Evolutionary conservation across 208 protist genomes (phyloP).

Genomic region (Porcisia deanei): DNA sequence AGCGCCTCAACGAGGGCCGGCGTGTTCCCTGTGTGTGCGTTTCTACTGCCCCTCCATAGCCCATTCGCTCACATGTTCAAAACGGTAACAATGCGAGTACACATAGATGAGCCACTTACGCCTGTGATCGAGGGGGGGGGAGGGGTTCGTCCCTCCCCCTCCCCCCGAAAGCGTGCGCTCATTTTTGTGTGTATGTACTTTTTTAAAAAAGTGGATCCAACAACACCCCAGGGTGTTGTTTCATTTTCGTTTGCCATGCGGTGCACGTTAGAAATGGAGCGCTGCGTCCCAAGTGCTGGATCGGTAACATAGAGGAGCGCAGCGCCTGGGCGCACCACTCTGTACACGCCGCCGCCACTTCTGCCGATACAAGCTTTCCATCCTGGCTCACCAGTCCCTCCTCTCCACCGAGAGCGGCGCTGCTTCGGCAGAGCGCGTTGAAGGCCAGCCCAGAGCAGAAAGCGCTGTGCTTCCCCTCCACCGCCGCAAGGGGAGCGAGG

Average conservation of each 20-base stretch:
- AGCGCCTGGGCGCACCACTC: slow-evolving; percentile 39
- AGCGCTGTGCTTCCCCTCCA: slow-evolving; percentile 17
- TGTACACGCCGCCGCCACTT: slow-evolving; percentile 34
- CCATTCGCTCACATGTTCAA: neutral
- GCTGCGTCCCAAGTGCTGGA: slow-evolving; percentile 28
- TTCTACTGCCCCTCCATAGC: too few species aligned
- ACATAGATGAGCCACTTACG: neutral
- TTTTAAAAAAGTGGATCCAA: too few species aligned
- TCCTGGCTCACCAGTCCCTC: slow-evolving; percentile 36
- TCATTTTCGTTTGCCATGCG: slow-evolving; percentile 21
- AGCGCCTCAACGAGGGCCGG: neutral
- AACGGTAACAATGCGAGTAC: neutral
- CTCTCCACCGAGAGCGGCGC: slow-evolving; percentile 32
- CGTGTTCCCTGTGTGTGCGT: neutral
- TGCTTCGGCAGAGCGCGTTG: slow-evolving; percentile 37
- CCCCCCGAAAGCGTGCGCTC: neutral
- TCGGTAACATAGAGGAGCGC: slow-evolving; percentile 14
- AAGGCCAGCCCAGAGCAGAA: slow-evolving; percentile 40
- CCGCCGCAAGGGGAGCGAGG: slow-evolving; percentile 24
- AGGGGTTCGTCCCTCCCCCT: too few species aligned
- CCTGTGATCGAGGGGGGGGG: too few species aligned
- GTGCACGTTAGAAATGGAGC: neutral
- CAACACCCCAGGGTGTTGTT: neutral
- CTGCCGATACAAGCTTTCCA: slow-evolving; percentile 33
- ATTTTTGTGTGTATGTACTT: neutral